Percentiles rank a stretch among this genome's conserved stretches.
Conservation (phyloP, 441 rosid genomes). For the Populus hybrid region DNA sequence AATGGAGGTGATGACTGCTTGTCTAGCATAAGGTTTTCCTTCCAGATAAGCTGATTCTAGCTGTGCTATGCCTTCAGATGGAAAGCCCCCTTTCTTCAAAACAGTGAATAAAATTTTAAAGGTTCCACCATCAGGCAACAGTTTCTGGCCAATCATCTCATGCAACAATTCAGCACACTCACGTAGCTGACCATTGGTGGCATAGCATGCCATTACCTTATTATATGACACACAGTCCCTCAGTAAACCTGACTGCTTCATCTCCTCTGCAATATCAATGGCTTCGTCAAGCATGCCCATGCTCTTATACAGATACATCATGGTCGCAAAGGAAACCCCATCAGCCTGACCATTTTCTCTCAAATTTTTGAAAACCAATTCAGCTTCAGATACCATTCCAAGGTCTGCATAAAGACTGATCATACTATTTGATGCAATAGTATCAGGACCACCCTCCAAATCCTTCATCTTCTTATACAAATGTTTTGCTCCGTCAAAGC, state of each 20-base stretch:
- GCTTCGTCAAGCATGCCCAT: constrained; percentile 91
- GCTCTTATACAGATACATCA: constrained; percentile 77
- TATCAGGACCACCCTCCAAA: constrained; percentile 68
- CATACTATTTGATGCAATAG: constrained; percentile 76
- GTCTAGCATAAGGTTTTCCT: constrained; percentile 64
- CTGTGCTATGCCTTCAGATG: constrained; percentile 75
- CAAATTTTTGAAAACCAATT: constrained; percentile 51
- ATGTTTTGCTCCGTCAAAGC: constrained; percentile 63
- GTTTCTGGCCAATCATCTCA: constrained; percentile 63
- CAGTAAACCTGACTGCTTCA: constrained; percentile 64
- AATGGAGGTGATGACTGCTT: constrained; percentile 56
- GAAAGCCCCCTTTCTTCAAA: constrained; percentile 69
- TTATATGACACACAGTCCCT: constrained; percentile 63
- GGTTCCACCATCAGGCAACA: constrained; percentile 64
- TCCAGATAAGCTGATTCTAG: constrained; percentile 57
- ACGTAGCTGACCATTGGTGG: constrained; percentile 58
- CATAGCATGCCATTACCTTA: constrained; percentile 73
- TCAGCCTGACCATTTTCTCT: constrained; percentile 62
- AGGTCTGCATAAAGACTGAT: constrained; percentile 74
- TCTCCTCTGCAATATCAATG: constrained; percentile 79
- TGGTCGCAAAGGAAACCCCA: constrained; percentile 64
- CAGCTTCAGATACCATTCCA: constrained; percentile 74
- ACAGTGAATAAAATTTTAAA: constrained; percentile 58
- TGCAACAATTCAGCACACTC: constrained; percentile 65
- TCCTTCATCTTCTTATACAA: constrained; percentile 60